These are phyloP conservation scores for Arthroderma sp. DNA, from an alignment of 2,329 filamentous ascomycete species.

Conservation along the genomic window DNA sequence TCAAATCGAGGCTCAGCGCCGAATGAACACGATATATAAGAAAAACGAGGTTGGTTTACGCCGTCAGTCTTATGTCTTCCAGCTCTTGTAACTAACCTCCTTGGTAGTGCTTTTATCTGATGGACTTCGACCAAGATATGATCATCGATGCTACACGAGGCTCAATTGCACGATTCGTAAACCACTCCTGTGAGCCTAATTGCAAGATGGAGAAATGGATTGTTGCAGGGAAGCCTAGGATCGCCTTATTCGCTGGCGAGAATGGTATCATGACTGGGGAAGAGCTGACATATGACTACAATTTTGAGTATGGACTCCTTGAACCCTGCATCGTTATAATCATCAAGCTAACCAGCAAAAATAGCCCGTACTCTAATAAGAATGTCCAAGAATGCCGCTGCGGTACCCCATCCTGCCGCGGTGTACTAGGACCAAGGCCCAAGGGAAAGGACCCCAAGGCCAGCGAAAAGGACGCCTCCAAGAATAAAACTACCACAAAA, in stretches of 20 bases:
- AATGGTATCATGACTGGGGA: constrained; percentile 85
- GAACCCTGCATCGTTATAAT: neutral
- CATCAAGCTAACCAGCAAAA: neutral
- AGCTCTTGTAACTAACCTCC: neutral
- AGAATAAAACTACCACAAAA: constrained; percentile 15
- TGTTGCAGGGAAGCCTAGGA: constrained; percentile 81
- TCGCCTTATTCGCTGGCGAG: constrained; percentile 92
- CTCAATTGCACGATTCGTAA: constrained; percentile 93
- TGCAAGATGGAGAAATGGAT: constrained; percentile 98
- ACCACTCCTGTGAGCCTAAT: constrained; percentile 93
- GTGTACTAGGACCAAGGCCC: constrained; percentile 46
- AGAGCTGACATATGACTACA: constrained; percentile 89
- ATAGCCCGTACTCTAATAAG: constrained; percentile 46
- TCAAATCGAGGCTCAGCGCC: constrained; percentile 78
- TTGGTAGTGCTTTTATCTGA: constrained; percentile 82
- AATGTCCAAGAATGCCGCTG: constrained; percentile 54
- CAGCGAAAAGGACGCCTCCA: constrained; percentile 17
- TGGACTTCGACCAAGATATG: constrained; percentile 98
- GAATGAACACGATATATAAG: constrained; percentile 90
- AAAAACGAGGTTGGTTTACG: constrained; percentile 62
- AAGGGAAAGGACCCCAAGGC: constrained; percentile 34
- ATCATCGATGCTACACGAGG: constrained; percentile 95
- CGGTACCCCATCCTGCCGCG: constrained; percentile 49
- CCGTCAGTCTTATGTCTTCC: neutral
- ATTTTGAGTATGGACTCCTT: constrained; percentile 47